Percentiles rank a stretch among this genome's conserved stretches.
These are phyloP conservation scores for Przewalskia tangutica DNA, from an alignment of 257 asterid species.

Conservation along the genomic window DNA sequence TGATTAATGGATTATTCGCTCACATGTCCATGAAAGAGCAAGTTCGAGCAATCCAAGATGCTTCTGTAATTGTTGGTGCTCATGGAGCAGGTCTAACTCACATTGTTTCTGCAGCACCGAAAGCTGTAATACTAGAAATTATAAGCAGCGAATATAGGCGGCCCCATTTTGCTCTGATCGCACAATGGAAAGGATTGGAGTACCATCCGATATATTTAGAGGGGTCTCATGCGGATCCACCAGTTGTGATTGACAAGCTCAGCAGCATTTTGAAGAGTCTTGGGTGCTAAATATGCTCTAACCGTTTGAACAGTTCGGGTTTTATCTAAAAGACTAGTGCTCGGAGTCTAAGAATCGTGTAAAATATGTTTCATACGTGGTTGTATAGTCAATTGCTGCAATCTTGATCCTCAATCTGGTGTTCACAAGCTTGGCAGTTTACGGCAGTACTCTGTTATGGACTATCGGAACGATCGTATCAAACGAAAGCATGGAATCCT, in stretches of 20 bases:
- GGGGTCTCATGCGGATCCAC: conserved; percentile 55
- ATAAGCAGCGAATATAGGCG: conserved; percentile 63
- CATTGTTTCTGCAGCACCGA: conserved; percentile 56
- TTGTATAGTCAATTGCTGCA: neutral
- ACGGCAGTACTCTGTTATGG: neutral
- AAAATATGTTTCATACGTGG: neutral
- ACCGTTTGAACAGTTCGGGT: neutral
- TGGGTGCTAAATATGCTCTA: conserved; percentile 32
- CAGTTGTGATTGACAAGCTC: conserved; percentile 41
- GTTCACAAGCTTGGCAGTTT: neutral
- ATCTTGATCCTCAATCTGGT: neutral
- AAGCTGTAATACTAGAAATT: conserved; percentile 65
- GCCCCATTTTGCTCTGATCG: conserved; percentile 78
- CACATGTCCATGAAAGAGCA: conserved; percentile 98
- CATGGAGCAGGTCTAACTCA: conserved; percentile 99
- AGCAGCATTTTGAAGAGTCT: conserved; percentile 42
- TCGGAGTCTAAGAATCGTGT: neutral
- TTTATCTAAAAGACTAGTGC: neutral
- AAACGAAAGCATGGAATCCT: neutral
- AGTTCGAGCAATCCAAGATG: conserved; percentile 77
- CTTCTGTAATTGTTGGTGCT: conserved; percentile 77
- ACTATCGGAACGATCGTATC: neutral
- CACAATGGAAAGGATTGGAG: conserved; percentile 85
- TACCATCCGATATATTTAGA: conserved; percentile 62
- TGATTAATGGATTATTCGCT: conserved; percentile 78